These are phyloP conservation scores for Eucommia ulmoides DNA, from an alignment of 257 asterid genomes.

Conservation along the genomic window DNA sequence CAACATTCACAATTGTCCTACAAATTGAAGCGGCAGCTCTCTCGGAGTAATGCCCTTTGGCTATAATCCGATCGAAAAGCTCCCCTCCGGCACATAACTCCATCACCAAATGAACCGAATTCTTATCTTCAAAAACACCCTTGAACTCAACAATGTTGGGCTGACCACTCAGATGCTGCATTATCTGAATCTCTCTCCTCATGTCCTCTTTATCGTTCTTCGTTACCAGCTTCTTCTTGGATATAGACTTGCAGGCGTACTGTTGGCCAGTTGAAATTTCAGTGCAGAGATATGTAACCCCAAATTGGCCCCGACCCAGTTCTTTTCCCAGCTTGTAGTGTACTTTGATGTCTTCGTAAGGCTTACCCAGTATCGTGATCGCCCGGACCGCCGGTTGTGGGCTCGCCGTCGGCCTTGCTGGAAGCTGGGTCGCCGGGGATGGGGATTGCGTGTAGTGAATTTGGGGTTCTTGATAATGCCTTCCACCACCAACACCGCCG, in stretches of 20 bases:
- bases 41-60: conserved; percentile 67
- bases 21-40: conserved; percentile 60
- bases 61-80: conserved; percentile 64
- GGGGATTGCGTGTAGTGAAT: conserved; percentile 49
- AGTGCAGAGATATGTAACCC: conserved; percentile 57
- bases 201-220: conserved; percentile 62
- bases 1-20: conserved; percentile 59
- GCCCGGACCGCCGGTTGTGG: conserved; percentile 22
- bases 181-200: conserved; percentile 67
- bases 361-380: conserved; percentile 49
- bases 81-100: conserved; percentile 81
- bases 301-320: conserved; percentile 75
- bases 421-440: conserved; percentile 31
- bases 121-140: conserved; percentile 69
- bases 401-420: conserved; percentile 18
- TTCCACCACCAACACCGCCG: conserved; percentile 12
- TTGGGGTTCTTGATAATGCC: conserved; percentile 21
- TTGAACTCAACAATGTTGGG: conserved; percentile 65
- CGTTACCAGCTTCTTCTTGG: conserved; percentile 55
- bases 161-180: conserved; percentile 86
- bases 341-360: conserved; percentile 42
- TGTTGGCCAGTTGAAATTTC: conserved; percentile 29
- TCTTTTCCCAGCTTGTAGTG: conserved; percentile 49
- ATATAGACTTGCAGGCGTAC: conserved; percentile 75
- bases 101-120: conserved; percentile 66